Conservation (phyloP, 2,329 filamentous ascomycete genomes). For the Byssoonygena ceratinophila region DNA sequence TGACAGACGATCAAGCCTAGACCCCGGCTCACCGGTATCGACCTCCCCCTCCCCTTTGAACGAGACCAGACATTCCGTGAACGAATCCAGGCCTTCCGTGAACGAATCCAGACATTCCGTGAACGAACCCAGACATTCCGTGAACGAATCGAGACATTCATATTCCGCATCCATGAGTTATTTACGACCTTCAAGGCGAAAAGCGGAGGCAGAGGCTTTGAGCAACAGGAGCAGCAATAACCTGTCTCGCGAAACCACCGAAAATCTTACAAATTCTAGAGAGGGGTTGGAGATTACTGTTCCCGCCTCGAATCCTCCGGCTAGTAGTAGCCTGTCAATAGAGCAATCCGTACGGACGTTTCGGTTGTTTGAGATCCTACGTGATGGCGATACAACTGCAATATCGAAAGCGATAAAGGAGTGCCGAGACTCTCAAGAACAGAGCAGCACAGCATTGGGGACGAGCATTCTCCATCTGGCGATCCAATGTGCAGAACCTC, state of each 20-base stretch:
- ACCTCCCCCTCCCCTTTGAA: slow-evolving; percentile 21
- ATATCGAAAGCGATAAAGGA: slow-evolving; percentile 72
- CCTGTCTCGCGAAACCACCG: slow-evolving; percentile 19
- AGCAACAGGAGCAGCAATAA: slow-evolving; percentile 11
- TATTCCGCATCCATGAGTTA: slow-evolving; percentile 23
- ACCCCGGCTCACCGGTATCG: slow-evolving; percentile 22
- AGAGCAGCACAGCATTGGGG: slow-evolving; percentile 43
- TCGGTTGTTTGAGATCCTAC: slow-evolving; percentile 81
- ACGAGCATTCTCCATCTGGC: slow-evolving; percentile 88
- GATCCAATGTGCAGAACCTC: slow-evolving; percentile 85
- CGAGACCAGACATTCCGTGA: slow-evolving; percentile 20
- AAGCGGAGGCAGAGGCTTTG: slow-evolving; percentile 16
- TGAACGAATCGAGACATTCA: slow-evolving; percentile 21
- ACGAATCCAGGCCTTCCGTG: no score
- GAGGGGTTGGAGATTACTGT: slow-evolving; percentile 24
- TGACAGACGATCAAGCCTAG: slow-evolving; percentile 19
- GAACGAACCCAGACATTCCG: no score
- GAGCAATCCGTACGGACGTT: slow-evolving; percentile 94
- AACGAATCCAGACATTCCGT: no score
- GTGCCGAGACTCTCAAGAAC: slow-evolving; percentile 43
- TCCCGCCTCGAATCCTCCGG: slow-evolving; percentile 26
- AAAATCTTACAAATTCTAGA: slow-evolving; percentile 23
- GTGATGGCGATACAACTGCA: slow-evolving; percentile 78
- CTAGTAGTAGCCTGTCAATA: slow-evolving; percentile 23
- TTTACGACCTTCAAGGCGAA: slow-evolving; percentile 26